Base-by-base conservation (phyloP, 1,139 yeast species). In the Wickerhamiella infanticola region DNA sequence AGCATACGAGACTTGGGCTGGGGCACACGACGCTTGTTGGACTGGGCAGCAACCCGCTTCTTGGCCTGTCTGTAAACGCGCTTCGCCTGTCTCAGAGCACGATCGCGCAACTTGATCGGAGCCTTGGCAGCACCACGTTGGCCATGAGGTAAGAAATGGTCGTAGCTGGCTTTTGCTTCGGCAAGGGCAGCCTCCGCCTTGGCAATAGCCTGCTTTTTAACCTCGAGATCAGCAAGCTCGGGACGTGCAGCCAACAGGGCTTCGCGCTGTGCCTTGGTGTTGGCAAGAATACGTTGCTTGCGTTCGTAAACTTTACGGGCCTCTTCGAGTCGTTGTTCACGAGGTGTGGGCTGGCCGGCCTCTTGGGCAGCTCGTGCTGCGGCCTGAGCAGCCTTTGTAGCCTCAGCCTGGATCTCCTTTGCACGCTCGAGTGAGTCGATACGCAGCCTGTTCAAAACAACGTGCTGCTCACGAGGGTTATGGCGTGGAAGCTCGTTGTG, bases 391-490 rank as follows among this genome's bases (percentile, higher is more conserved):
- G 8, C 23, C 29, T 25, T 29, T 24, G 47, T 39, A 9, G 5
- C 43, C 31, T 42, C 48, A 7, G 46, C 45, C 37, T 37, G 47
- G 26, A 13, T 3, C 35, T 35, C 45, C 24, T 35, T 38, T 13
- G 51, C 49, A 5, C 50, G 43, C 43, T 35, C 39, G 24, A 51
- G 43, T n/a, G 51, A 47, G 24, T 39, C 48, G 24, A 44, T 41
- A 5, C 57, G 52, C 24, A 54, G 36, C 36, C 39, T 35, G 45
- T 54, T 52, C 59, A 82, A 66, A 52, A 79, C 65, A 4, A 77
- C 77, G 48, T 72, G 69, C 60, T 79, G 80, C 53, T 79, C 80
- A 56, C 79, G 75, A 24, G 85, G 78, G 55, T 74, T 75, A 57
- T 70, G 73, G 44, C 74, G 58, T 53, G 84, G 85, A 54, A 82